Evolutionary conservation across 148 eudicot species (phyloP), one percentile per base, ranked within the genome.

Genomic region (Spergularia marina): DNA sequence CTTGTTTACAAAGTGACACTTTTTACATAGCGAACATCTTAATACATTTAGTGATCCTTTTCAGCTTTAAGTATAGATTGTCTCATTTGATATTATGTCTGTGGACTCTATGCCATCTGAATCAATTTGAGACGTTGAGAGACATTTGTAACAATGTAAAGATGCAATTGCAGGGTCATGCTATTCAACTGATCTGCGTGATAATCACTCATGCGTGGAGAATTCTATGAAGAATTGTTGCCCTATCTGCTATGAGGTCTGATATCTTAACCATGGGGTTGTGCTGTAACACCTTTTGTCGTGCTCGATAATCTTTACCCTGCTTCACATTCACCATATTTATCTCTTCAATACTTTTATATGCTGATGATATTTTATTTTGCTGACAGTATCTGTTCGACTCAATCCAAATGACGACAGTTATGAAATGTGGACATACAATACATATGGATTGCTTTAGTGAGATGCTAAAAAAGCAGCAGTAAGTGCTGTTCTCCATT

Each of bases 201-300:
- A 86, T 84, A 91, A 94, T 80, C 98, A 94, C 75, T 72, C 71
- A 12, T 94, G 98, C 72, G 90, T 94, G 54, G 94, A 89, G 82
- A 82, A 94, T 76, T 81, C 95, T 10, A 87, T 94, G 98, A 94
- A 94, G 90, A 85, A 85, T 76, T 88, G 82, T 40, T 94, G 98
- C 79, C 98, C 98, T 62, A 91, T 94, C 71, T 94, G 97, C 87
- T 91, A 91, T 62, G 98, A 94, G 94, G 98, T 94, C 49, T 78
- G 41, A 63, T 74, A 61, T 53, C 49, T 44, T 5, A 52, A 53
- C 47, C 30, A 15, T 23, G 53, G 25, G 18, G 25, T 67, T 62
- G 53, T 25, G 81, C 71, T 9, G 53, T n/a, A 57, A 18, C 40
- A 49, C 25, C 51, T 52, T 44, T 11, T 15, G 54, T 10, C 14